Conservation (phyloP, 768 basidiomycete species). For the Chlorophyllum brunneum region DNA sequence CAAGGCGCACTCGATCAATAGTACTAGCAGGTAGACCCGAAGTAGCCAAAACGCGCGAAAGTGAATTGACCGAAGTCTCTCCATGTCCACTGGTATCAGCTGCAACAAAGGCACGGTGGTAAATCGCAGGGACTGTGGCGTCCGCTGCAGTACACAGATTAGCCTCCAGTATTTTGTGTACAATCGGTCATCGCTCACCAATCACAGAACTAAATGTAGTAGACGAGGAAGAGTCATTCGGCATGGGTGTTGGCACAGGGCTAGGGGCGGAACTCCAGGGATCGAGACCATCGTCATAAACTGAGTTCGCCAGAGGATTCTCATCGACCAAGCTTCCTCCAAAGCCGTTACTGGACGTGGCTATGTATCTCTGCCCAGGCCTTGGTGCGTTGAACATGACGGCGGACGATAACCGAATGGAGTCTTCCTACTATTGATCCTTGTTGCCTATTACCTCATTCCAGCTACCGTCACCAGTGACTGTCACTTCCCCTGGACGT, state of each 20-base stretch:
- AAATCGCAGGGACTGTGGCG: conserved; percentile 76
- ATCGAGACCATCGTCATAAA: conserved; percentile 77
- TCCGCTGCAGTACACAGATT: conserved; percentile 45
- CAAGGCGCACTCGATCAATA: conserved; percentile 64
- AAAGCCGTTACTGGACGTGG: conserved; percentile 52
- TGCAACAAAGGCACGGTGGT: conserved; percentile 67
- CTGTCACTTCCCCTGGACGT: neutral
- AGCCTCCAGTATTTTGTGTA: neutral
- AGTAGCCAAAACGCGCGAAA: conserved; percentile 77
- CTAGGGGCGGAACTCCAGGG: conserved; percentile 78
- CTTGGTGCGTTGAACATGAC: conserved; percentile 86
- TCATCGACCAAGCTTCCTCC: conserved; percentile 75
- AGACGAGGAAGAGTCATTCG: conserved; percentile 36
- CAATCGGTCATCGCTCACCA: conserved; percentile 35
- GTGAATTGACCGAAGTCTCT: conserved; percentile 76
- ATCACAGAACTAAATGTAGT: conserved; percentile 66
- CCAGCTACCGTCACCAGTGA: conserved; percentile 5
- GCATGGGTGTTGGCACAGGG: conserved; percentile 61
- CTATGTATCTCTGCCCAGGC: conserved; percentile 63
- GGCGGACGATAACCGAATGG: neutral
- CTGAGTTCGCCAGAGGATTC: conserved; percentile 68
- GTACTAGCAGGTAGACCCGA: conserved; percentile 78
- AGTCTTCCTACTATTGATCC: neutral
- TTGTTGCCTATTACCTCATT: neutral
- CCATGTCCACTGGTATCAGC: conserved; percentile 71